phyloP scores from a whole-genome alignment of 306 rosid genomes.

The Chamaecrista fasciculata region DNA sequence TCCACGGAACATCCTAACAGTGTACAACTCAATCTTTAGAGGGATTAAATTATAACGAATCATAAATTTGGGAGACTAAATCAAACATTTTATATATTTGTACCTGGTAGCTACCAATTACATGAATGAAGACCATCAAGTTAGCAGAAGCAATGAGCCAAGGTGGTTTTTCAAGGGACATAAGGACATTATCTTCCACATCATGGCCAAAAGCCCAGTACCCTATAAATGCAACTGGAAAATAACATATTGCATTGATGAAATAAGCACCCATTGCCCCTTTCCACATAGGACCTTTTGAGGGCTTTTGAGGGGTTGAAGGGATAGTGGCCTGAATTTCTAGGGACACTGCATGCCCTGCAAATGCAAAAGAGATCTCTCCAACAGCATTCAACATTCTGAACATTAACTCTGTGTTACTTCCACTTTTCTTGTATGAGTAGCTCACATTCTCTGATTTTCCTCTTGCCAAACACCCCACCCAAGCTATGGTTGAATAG shows the following conservation, averaged over 20 bases:
- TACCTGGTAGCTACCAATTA: slow-evolving; percentile 94
- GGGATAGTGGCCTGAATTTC: slow-evolving; percentile 97
- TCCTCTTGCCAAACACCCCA: slow-evolving; percentile 61
- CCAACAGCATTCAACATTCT: slow-evolving; percentile 83
- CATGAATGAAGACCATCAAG: slow-evolving; percentile 85
- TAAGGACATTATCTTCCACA: slow-evolving; percentile 72
- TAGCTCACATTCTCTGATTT: slow-evolving; percentile 66
- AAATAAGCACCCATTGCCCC: slow-evolving; percentile 75
- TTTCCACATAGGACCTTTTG: slow-evolving; percentile 80
- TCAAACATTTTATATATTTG: too few species aligned
- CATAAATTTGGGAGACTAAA: too few species aligned
- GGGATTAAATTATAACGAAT: too few species aligned
- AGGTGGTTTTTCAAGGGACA: slow-evolving; percentile 61
- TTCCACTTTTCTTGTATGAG: slow-evolving; percentile 55
- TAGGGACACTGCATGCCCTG: slow-evolving; percentile 84
- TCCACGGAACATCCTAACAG: too few species aligned
- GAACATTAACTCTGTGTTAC: slow-evolving; percentile 51
- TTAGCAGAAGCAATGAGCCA: slow-evolving; percentile 95
- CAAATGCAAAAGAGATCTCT: slow-evolving; percentile 78
- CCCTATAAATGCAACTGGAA: slow-evolving; percentile 82
- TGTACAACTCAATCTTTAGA: too few species aligned
- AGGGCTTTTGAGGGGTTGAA: slow-evolving; percentile 75
- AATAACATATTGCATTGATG: slow-evolving; percentile 77
- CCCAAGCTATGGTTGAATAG: slow-evolving; percentile 90
- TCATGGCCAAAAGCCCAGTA: slow-evolving; percentile 92